Evolutionary conservation across 805 yeast genomes (phyloP).

Genomic region (Candida glaebosa): DNA sequence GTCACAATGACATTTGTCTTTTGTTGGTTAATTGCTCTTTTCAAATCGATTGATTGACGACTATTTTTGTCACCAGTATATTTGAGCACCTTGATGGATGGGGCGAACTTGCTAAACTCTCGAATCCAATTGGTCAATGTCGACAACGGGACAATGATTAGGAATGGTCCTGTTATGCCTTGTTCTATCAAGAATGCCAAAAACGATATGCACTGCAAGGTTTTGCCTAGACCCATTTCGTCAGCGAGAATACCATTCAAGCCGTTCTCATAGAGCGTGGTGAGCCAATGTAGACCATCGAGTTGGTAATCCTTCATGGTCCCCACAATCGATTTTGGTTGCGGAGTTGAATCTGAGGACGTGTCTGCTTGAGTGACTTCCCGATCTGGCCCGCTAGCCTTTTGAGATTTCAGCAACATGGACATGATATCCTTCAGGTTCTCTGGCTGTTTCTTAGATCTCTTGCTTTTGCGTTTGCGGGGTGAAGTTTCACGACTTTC

Average conservation of each 20-base stretch:
- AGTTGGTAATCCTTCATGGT: constrained; percentile 77
- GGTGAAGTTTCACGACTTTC: constrained; percentile 6
- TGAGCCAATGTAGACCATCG: constrained; percentile 88
- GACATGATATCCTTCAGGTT: constrained; percentile 13
- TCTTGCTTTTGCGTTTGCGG: constrained; percentile 8
- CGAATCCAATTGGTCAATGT: constrained; percentile 82
- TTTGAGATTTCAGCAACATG: constrained; percentile 16
- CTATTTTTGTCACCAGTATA: constrained; percentile 63
- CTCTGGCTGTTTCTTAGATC: constrained; percentile 8
- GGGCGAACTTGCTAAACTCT: constrained; percentile 74
- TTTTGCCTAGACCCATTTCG: constrained; percentile 97
- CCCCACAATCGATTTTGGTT: constrained; percentile 44
- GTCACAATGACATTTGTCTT: constrained; percentile 61
- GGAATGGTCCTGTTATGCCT: constrained; percentile 73
- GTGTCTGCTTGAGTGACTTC: constrained; percentile 13
- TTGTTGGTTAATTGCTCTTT: constrained; percentile 7
- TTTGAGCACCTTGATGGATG: constrained; percentile 55
- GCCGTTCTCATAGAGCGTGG: constrained; percentile 87
- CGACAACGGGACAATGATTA: constrained; percentile 78
- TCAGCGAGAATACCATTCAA: constrained; percentile 93
- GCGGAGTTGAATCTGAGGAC: constrained; percentile 8
- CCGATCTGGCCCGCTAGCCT: constrained; percentile 14
- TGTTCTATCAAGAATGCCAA: constrained; percentile 73
- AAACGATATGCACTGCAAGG: constrained; percentile 82
- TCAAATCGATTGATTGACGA: constrained; percentile 44